These are phyloP conservation scores for Bidens hawaiensis DNA, from an alignment of 140 eudicot species.

Conservation along the genomic window DNA sequence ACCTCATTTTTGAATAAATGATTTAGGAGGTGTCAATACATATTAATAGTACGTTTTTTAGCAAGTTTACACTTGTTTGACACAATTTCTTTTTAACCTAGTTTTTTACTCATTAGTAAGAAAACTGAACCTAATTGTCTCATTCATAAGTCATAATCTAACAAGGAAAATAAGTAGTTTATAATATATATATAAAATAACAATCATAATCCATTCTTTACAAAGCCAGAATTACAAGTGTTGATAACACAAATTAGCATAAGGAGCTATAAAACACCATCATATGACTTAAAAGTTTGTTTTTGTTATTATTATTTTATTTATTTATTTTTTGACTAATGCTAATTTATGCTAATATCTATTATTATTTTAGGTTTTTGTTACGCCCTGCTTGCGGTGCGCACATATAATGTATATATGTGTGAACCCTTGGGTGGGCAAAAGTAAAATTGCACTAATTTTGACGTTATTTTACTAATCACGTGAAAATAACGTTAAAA, in stretches of 20 bases:
- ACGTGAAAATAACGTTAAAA: no score
- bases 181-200: background rate
- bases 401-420: no score
- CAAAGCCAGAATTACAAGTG: background rate
- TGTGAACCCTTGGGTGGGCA: no score
- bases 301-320: no score
- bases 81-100: background rate
- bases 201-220: background rate
- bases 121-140: background rate
- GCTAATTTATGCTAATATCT: background rate
- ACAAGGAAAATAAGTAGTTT: background rate
- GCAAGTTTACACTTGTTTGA: background rate
- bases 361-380: conserved; percentile 13
- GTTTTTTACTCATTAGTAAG: background rate
- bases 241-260: background rate
- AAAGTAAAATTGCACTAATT: no score
- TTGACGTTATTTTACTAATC: no score
- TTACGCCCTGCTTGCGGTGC: no score
- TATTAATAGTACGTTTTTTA: background rate
- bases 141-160: background rate
- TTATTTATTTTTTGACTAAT: background rate
- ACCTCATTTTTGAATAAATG: background rate
- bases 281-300: background rate
- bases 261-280: background rate
- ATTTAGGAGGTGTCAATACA: background rate